Conservation (phyloP, 139 green algal genomes). For the Chlorella sp. region DNA sequence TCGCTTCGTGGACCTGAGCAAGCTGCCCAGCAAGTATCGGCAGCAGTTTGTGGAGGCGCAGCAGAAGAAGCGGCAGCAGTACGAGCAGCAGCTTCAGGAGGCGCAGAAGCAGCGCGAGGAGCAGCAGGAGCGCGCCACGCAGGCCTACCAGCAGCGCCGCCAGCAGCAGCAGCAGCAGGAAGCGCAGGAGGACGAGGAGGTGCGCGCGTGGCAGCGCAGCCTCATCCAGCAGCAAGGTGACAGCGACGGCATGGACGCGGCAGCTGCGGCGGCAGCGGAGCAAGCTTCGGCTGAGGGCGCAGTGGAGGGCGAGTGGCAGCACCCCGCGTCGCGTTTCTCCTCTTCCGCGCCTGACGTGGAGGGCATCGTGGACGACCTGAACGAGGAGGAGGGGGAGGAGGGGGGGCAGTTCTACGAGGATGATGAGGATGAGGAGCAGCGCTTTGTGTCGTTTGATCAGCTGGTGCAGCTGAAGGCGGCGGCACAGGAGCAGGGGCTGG, state of each 20-base stretch:
- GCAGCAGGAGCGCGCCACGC: background rate
- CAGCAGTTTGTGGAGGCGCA: background rate
- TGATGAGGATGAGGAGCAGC: background rate
- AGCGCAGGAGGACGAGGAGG: background rate
- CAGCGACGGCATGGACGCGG: too few relatives aligned
- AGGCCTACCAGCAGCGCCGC: background rate
- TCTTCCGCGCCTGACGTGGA: too few relatives aligned
- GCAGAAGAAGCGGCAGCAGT: conserved; percentile 7
- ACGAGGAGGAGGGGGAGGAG: background rate
- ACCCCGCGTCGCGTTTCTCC: too few relatives aligned
- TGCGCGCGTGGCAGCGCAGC: background rate
- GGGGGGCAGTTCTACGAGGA: background rate
- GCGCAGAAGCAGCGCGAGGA: background rate
- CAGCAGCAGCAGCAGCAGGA: conserved; percentile 7
- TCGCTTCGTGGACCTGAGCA: conserved; percentile 22
- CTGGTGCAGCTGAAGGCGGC: conserved; percentile 6
- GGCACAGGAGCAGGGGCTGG: background rate
- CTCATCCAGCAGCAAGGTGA: too few relatives aligned
- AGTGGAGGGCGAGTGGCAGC: too few relatives aligned
- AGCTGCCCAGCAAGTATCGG: conserved; percentile 25
- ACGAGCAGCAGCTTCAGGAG: conserved; percentile 4
- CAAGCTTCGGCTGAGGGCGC: too few relatives aligned
- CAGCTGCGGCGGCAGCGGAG: too few relatives aligned
- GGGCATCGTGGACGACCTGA: too few relatives aligned
- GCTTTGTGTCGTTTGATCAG: background rate